Base-by-base conservation (phyloP, 345 rosid species). In the Geranium brycei region DNA sequence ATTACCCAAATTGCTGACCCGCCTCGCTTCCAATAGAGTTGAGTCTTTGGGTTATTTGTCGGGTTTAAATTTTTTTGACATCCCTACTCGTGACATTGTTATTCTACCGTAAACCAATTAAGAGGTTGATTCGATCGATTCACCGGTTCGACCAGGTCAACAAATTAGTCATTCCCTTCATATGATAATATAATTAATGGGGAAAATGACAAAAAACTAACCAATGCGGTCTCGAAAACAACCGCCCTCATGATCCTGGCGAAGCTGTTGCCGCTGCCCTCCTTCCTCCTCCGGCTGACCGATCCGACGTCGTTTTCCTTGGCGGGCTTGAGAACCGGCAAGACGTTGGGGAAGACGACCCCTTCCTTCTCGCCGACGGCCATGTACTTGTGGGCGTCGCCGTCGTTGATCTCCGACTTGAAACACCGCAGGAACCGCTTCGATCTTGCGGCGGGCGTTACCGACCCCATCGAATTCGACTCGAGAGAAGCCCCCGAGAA, bases 141-240 rank as follows among this genome's bases (percentile, higher is more conserved):
- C 28, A 23, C 41, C 0, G 5, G 41, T 35, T 35, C 41, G 41
- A 35, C 3, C 10, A 0, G 7, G 5, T 35, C 41, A 35, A 35
- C 41, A 1, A 35, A 23, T 23, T 23, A 23, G 1, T 23, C n/a
- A n/a, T n/a, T n/a, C n/a, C n/a, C n/a, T n/a, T n/a, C n/a, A n/a
- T n/a, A n/a, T n/a, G n/a, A n/a, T n/a, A n/a, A n/a, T 23, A 23
- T 23, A 23, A 23, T 23, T 23, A 23, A 23, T 23, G 28, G 28
- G 28, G 28, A 47, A 47, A 47, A 11, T 11, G 53, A 8, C 1
- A 15, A 15, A 30, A 15, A 23, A 69, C 75, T 61, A 16, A 85
- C 91, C 84, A 83, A 17, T 18, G 81, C 71, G 17, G 80, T 75
- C 67, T 75, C 83, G 7, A 79, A 72, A 28, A 83, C 31, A 23